Conservation (phyloP, 1,284 basidiomycete genomes). For the Microbotryum silenes-acaulis region DNA sequence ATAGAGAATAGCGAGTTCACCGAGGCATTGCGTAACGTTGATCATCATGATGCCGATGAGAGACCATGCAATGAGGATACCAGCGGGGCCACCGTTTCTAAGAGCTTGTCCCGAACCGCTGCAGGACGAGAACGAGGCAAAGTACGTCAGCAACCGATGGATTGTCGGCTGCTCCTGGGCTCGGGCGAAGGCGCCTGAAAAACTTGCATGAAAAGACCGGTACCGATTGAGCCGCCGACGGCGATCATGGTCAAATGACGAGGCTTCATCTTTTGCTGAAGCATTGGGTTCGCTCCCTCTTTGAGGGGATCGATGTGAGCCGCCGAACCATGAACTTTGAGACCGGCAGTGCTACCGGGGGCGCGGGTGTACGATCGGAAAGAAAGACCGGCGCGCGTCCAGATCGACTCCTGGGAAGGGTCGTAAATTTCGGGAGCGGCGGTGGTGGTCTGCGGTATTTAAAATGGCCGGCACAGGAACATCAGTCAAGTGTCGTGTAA, state of each 20-base stretch:
- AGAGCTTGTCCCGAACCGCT: constrained; percentile 45
- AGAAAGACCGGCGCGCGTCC: constrained; percentile 43
- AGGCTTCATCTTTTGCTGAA: constrained; percentile 44
- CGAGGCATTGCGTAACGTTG: constrained; percentile 34
- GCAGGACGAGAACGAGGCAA: constrained; percentile 40
- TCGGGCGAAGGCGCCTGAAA: no score
- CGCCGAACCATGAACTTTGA: constrained; percentile 35
- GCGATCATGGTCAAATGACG: constrained; percentile 39
- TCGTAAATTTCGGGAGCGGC: constrained; percentile 38
- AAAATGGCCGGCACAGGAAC: no score
- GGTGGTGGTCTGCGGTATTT: background rate
- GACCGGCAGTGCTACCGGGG: constrained; percentile 40
- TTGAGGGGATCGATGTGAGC: constrained; percentile 27
- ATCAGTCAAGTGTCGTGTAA: no score
- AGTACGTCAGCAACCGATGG: background rate
- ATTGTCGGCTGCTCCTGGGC: no score
- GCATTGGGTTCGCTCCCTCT: constrained; percentile 37
- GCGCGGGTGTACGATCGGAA: constrained; percentile 44
- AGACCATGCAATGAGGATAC: constrained; percentile 36
- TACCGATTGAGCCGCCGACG: constrained; percentile 49
- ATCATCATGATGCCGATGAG: constrained; percentile 38
- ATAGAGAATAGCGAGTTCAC: constrained; percentile 44
- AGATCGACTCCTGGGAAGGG: constrained; percentile 40
- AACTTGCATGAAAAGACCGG: constrained; percentile 39
- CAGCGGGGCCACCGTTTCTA: constrained; percentile 45